Evolutionary conservation across 2,329 filamentous ascomycete genomes (phyloP).

Genomic region (Talaromyces sp.): DNA sequence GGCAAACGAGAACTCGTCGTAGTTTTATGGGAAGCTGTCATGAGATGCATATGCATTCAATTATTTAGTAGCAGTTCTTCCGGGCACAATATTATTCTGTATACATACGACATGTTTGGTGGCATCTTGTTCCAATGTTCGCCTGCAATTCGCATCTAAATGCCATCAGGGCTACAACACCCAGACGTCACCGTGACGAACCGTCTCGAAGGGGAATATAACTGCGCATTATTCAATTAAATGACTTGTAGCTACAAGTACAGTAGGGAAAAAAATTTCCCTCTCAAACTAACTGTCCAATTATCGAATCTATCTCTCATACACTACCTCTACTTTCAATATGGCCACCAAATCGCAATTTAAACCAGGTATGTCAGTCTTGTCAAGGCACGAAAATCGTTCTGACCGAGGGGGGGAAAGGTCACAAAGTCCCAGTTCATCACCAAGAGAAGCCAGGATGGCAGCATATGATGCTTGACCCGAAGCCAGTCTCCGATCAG

Average conservation of each 20-base stretch:
- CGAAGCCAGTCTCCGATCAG: slow-evolving; percentile 58
- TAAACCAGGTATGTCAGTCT: slow-evolving; percentile 22
- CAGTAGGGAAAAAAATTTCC: neutral
- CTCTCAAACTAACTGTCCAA: neutral
- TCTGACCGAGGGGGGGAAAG: slow-evolving; percentile 24
- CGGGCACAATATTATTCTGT: neutral
- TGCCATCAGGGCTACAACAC: neutral
- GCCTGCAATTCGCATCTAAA: neutral
- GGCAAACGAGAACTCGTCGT: neutral
- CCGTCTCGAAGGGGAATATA: neutral
- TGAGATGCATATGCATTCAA: too few relatives aligned
- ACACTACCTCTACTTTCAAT: neutral
- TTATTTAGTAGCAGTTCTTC: too few relatives aligned
- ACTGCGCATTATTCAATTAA: neutral
- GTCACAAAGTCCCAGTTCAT: slow-evolving; percentile 48
- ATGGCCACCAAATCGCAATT: slow-evolving; percentile 28
- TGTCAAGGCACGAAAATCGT: neutral
- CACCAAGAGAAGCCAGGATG: slow-evolving; percentile 52
- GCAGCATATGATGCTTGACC: slow-evolving; percentile 52
- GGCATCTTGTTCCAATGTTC: slow-evolving; percentile 4
- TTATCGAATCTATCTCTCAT: neutral
- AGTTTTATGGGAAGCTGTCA: neutral
- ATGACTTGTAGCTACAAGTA: neutral
- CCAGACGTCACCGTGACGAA: slow-evolving; percentile 12
- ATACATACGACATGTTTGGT: slow-evolving; percentile 4